These are phyloP conservation scores for Hsuehochloa calcarea DNA, from an alignment of 176 grass and related monocot species.

Conservation along the genomic window DNA sequence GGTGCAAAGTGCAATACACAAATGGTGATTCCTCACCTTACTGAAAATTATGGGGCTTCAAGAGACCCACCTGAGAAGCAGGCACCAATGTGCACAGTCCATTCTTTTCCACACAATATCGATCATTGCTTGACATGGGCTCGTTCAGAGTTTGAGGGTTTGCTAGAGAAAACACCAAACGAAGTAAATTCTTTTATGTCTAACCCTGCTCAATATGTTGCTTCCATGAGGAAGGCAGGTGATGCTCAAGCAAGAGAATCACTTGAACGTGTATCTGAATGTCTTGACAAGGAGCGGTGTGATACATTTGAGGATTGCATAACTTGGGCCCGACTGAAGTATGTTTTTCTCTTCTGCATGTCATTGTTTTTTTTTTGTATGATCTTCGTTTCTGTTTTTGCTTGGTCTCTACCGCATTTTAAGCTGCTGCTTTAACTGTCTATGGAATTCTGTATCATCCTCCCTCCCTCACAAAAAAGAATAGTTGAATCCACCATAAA, in stretches of 20 bases:
- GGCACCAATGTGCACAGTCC: conserved; percentile 68
- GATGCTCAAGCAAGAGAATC: conserved; percentile 66
- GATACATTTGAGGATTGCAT: conserved; percentile 72
- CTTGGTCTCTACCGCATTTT: neutral
- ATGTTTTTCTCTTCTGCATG: conserved; percentile 15
- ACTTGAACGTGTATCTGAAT: conserved; percentile 56
- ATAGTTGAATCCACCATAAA: neutral
- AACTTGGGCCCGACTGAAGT: conserved; percentile 68
- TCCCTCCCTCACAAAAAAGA: neutral
- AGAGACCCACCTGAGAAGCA: conserved; percentile 63
- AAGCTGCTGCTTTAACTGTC: no score
- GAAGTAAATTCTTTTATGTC: conserved; percentile 63
- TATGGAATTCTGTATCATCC: neutral
- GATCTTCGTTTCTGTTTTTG: neutral
- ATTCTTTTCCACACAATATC: conserved; percentile 72
- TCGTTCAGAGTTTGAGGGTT: conserved; percentile 58
- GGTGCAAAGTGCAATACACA: conserved; percentile 77
- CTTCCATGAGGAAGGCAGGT: conserved; percentile 55
- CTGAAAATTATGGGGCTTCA: conserved; percentile 67
- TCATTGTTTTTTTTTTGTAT: neutral
- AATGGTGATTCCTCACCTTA: conserved; percentile 73
- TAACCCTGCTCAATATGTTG: conserved; percentile 49
- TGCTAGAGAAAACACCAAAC: conserved; percentile 63
- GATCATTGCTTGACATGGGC: conserved; percentile 79
- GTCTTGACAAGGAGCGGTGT: conserved; percentile 53